Evolutionary conservation across 768 basidiomycete species (phyloP).

Genomic region (Ramaria rubella): DNA sequence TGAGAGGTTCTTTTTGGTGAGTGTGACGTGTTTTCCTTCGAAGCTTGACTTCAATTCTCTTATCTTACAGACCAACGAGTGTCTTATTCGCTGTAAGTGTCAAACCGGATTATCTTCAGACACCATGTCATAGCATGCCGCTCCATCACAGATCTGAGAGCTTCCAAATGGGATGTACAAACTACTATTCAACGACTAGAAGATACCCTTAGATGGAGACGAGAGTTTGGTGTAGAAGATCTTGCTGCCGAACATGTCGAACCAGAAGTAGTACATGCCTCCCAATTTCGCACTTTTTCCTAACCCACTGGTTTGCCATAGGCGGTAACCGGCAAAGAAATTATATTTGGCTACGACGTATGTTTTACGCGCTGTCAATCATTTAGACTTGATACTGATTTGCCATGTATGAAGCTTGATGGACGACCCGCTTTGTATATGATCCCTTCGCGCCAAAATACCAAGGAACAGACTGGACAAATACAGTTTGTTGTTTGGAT

Average conservation of each 20-base stretch:
- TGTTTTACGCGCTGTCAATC: neutral
- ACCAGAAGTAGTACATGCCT: conserved; percentile 24
- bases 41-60: neutral
- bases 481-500: conserved; percentile 71
- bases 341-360: conserved; percentile 69
- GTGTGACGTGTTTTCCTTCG: too few species aligned
- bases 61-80: conserved; percentile 49
- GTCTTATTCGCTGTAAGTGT: conserved; percentile 49
- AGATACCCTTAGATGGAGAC: conserved; percentile 69
- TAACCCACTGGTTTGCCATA: conserved; percentile 19
- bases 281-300: neutral
- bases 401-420: conserved; percentile 16
- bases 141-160: conserved; percentile 51
- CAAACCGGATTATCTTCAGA: too few species aligned
- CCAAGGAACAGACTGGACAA: conserved; percentile 58
- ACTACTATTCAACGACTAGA: conserved; percentile 60
- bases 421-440: conserved; percentile 68
- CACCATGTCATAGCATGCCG: neutral
- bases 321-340: conserved; percentile 78
- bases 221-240: conserved; percentile 71
- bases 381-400: neutral
- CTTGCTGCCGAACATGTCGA: conserved; percentile 55
- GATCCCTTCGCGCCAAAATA: conserved; percentile 69
- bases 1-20: conserved; percentile 73
- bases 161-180: conserved; percentile 62